A percentile compares a stretch with the other conserved stretches of the same genome.
Conservation (phyloP, 495 filamentous ascomycete species). For the Hypoxylon cercidicola region DNA sequence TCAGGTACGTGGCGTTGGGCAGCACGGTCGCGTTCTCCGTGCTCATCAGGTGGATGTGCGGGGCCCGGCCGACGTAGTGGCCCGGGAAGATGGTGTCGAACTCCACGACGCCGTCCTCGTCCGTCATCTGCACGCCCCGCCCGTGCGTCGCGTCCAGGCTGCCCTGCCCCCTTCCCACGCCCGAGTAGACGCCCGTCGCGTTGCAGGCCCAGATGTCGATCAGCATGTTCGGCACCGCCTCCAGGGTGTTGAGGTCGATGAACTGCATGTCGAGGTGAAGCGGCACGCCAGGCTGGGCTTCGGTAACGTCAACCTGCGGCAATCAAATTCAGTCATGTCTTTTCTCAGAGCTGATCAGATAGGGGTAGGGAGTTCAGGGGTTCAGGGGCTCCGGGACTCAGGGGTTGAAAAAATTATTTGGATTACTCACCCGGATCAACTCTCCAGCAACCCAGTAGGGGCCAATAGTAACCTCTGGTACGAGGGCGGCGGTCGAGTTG, state of each 20-base stretch:
- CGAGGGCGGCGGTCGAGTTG: slow-evolving; percentile 49
- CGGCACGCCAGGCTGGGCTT: slow-evolving; percentile 58
- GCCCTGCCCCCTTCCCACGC: slow-evolving; percentile 42
- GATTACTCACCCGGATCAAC: slow-evolving; percentile 49
- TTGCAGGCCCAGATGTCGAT: slow-evolving; percentile 64
- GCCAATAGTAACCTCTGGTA: slow-evolving; percentile 52
- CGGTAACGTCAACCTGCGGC: slow-evolving; percentile 58
- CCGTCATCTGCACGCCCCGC: slow-evolving; percentile 60
- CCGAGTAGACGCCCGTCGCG: slow-evolving; percentile 64
- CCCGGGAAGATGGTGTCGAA: slow-evolving; percentile 65
- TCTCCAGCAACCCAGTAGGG: slow-evolving; percentile 57
- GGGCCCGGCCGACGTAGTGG: slow-evolving; percentile 62
- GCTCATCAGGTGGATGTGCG: slow-evolving; percentile 58
- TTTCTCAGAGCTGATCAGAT: not conserved
- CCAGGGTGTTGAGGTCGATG: slow-evolving; percentile 63
- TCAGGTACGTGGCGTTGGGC: slow-evolving; percentile 57
- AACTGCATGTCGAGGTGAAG: slow-evolving; percentile 66
- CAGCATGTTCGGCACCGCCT: slow-evolving; percentile 58
- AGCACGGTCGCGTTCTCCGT: slow-evolving; percentile 54
- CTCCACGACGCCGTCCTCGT: slow-evolving; percentile 58
- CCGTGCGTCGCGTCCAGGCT: slow-evolving; percentile 60
- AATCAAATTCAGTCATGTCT: slow-evolving; percentile 30
- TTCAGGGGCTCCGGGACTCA: too few species aligned
- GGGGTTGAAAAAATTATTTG: too few species aligned
- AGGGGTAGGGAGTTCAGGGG: too few species aligned